phyloP scores from a whole-genome alignment of 2,329 filamentous ascomycete genomes.

The Colletotrichum viniferum region DNA sequence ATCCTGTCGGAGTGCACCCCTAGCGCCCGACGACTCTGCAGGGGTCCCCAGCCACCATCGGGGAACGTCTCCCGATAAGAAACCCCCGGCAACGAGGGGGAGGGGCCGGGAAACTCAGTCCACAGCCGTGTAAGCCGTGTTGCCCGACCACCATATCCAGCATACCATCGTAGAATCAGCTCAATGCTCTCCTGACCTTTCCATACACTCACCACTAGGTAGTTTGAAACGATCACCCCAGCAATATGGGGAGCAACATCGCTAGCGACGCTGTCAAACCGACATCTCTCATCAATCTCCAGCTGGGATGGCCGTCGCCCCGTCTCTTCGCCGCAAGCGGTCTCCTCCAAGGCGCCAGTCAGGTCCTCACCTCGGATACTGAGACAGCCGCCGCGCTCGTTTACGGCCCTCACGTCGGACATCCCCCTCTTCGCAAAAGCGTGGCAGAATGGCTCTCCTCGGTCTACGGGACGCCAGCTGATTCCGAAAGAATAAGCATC shows the following conservation, averaged over 20 bases:
- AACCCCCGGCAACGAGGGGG: not conserved
- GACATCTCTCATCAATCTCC: conserved; percentile 60
- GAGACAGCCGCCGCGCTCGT: conserved; percentile 68
- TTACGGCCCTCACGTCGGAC: conserved; percentile 82
- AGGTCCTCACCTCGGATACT: conserved; percentile 62
- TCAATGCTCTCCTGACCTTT: accelerated
- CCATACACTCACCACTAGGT: not conserved
- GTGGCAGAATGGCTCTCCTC: conserved; percentile 72
- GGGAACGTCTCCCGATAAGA: not conserved
- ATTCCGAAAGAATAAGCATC: conserved; percentile 72
- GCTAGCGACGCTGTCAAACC: not conserved
- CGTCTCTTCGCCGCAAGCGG: conserved; percentile 69
- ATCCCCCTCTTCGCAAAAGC: conserved; percentile 67
- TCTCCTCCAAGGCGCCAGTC: conserved; percentile 65
- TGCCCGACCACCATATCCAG: not conserved
- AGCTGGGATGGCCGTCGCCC: conserved; percentile 70
- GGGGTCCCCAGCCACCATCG: not conserved
- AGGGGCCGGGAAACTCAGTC: not conserved
- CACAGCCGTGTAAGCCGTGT: not conserved
- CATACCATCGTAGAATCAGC: accelerated
- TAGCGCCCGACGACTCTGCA: not conserved
- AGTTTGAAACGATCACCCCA: too few relatives aligned
- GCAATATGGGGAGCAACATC: not conserved
- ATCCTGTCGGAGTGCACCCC: not conserved
- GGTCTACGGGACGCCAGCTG: conserved; percentile 55